These are phyloP conservation scores for Hapsidospora chrysogenum DNA, from an alignment of 495 filamentous ascomycete species.

Conservation along the genomic window DNA sequence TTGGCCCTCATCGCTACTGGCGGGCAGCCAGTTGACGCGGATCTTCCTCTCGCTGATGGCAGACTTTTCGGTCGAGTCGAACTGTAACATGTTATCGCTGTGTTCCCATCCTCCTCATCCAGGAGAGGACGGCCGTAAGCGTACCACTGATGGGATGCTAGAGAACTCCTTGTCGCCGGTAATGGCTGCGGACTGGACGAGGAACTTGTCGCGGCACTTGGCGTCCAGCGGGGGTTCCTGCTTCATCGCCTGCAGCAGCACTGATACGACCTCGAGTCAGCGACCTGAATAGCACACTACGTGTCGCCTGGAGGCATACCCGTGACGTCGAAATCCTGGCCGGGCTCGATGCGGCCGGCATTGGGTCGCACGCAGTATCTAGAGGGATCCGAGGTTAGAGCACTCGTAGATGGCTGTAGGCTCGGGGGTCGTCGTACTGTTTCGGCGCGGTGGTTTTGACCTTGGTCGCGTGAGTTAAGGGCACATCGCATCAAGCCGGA, in stretches of 20 bases:
- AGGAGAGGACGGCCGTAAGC: constrained; percentile 11
- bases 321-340: constrained; percentile 77
- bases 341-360: constrained; percentile 83
- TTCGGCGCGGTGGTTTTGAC: constrained; percentile 99
- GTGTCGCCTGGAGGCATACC: constrained; percentile 34
- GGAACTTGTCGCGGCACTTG: constrained; percentile 93
- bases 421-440: constrained; percentile 48
- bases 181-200: constrained; percentile 86
- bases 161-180: constrained; percentile 66
- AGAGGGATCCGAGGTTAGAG: constrained; percentile 5
- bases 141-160: constrained; percentile 65
- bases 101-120: background rate
- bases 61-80: constrained; percentile 58
- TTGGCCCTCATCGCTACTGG: constrained; percentile 7
- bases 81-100: constrained; percentile 32
- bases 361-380: constrained; percentile 98
- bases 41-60: constrained; percentile 88
- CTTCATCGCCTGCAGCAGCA: constrained; percentile 95
- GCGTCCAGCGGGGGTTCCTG: constrained; percentile 72
- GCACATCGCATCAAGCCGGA: background rate
- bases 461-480: constrained; percentile 28
- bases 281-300: background rate
- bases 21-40: constrained; percentile 64
- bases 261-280: constrained; percentile 26
- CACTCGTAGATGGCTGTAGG: background rate